Evolutionary conservation across 495 filamentous ascomycete genomes (phyloP), one percentile per base, ranked within the genome.

Genomic region (Sabuloglossum arenarium): DNA sequence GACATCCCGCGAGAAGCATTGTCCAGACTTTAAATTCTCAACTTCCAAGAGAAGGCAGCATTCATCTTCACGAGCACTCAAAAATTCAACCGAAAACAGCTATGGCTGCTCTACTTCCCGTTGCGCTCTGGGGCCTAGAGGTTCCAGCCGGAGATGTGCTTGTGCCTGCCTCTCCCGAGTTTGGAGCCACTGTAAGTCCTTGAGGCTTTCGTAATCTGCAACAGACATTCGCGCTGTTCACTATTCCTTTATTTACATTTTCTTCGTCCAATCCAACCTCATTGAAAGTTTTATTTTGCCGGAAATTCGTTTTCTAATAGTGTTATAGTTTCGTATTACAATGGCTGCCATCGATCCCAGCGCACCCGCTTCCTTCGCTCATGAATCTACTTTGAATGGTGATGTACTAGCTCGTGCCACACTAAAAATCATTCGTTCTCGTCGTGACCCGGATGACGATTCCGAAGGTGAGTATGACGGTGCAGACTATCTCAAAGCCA

Each of bases 331-430:
- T 72, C 88, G 86, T 63, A 83, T 99, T 61, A 96, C 87, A 63
- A 99, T 99, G 91, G 91, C 93, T 62, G 91, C 91, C 62, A 81
- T 99, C 63, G 89, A 99, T 67, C 91, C 91, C 32, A 84, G 79
- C 62, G 84, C 85, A 59, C 73, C 71, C 49, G 79, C 84, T 39
- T 78, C 85, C 59, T 16, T 21, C 14, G 42, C 4, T 46, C 75
- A 75, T 54, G 77, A 81, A 56, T 75, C 78, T 34, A 75, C 76
- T 34, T 71, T 73, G 58, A 80, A 80, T 56, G 71, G 80, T 47
- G 75, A 73, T 67, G 70, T 71, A 53, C 65, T 78, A 43, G 75
- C 80, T 49, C 81, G 88, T 62, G 81, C 91, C 37, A 98, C 91
- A 46, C 73, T 98, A 62, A 95, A 88, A 71, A 75, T 98, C 58